Base-by-base conservation (phyloP, 2,329 filamentous ascomycete species). In the Penicillium brevicompactum region DNA sequence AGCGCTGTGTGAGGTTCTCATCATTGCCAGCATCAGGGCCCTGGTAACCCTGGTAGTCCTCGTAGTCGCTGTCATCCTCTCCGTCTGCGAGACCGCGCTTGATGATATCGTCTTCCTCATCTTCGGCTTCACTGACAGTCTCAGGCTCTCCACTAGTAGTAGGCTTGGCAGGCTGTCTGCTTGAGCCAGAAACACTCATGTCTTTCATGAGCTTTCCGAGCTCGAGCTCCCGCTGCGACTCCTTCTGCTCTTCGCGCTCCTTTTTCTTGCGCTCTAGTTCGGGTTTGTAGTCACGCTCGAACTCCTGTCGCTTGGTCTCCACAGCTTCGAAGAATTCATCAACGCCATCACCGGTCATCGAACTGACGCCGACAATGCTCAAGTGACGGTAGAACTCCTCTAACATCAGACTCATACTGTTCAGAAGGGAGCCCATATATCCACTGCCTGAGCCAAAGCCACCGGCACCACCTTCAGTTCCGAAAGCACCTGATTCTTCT, bases 351-450 rank as follows among this genome's bases (percentile, higher is more conserved):
- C 94, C 94, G 0, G 93, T 91, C 85, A 96, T 93, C 7, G 92
- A 90, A 63, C 91, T 96, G 11, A 99, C 95, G 0, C 89, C 92
- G 0, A 99, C 93, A 8, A 99, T 90, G 68, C 86, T 95, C 32
- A 99, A 80, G 69, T 97, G 92, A 38, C 91, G 87, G 75, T 99
- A 99, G 70, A 99, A 99, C 72, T 99, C 94, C 68, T 99, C 94
- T 32, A 99, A 80, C 83, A 99, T 91, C 58, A 97, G 80, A 69
- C 91, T 96, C 94, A 99, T 99, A 69, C 91, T 96, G 80, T 97
- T 97, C 49, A 99, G 82, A 52, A 97, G 78, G 62, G 90, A 95
- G 51, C 90, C 89, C 94, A 99, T 97, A 78, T 99, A 99, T 13
- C 94, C 94, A 64, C 88, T 94, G 10, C 92, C 92, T 5, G 87